Conservation (phyloP, 257 asterid species). For the Nyctanthes arbortristis region DNA sequence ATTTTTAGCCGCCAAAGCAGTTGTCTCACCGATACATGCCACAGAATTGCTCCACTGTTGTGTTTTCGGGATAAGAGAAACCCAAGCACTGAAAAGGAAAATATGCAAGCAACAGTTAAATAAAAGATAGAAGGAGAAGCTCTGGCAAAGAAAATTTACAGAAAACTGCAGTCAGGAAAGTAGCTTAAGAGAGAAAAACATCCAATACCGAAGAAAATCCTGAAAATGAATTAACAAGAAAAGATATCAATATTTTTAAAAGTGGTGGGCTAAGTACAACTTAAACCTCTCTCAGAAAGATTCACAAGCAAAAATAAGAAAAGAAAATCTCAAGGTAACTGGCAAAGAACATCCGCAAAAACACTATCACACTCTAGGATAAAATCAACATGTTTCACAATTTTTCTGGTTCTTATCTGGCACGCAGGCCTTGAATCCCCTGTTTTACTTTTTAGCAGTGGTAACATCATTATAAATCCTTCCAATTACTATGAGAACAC, state of each 20-base stretch:
- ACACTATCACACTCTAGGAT: background rate
- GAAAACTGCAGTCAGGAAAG: background rate
- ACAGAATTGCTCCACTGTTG: slow-evolving; percentile 58
- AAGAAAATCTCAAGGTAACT: background rate
- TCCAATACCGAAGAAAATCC: background rate
- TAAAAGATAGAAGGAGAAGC: background rate
- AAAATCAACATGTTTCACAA: background rate
- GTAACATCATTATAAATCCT: too few relatives aligned
- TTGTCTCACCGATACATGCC: slow-evolving; percentile 91
- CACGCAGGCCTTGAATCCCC: too few relatives aligned
- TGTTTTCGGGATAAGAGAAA: slow-evolving; percentile 50
- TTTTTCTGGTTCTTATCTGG: background rate
- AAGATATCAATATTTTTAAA: background rate
- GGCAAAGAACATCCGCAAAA: background rate
- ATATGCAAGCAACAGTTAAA: slow-evolving; percentile 2
- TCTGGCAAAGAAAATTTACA: background rate
- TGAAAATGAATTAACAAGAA: slow-evolving; percentile 6
- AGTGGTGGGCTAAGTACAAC: background rate
- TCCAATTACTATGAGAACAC: too few relatives aligned
- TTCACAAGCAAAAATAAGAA: too few relatives aligned
- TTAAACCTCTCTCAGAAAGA: background rate
- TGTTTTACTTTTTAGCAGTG: too few relatives aligned
- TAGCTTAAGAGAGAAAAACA: background rate
- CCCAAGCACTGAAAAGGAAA: slow-evolving; percentile 62
- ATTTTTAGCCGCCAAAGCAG: slow-evolving; percentile 71